Evolutionary conservation across 2,329 filamentous ascomycete species (phyloP), one percentile per base, ranked within the genome.

Genomic region (Penicillium glabrum): DNA sequence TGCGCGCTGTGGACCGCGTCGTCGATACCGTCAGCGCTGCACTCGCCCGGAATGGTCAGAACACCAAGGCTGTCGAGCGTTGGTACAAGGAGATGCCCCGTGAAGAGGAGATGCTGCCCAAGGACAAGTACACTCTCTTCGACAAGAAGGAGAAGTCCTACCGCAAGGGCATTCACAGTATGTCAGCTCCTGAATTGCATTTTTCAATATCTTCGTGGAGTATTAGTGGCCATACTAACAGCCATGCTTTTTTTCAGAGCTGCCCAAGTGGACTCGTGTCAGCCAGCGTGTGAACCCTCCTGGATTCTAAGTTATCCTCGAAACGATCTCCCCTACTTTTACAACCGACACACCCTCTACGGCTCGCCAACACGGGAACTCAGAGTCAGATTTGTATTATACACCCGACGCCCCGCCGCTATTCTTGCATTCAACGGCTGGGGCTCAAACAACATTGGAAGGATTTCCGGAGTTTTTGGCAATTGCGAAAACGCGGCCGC

Each of bases 91-190:
- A 96, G 77, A 99, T 99, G 95, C 95, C 95, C 23, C 89, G 86
- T 26, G 95, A 99, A 82, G 84, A 86, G 70, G 92, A 98, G 82
- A 99, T 99, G 95, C 74, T 96, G 74, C 89, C 95, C 46, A 89
- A 86, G 77, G 95, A 99, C 80, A 99, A 99, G 80, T 99, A 99
- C 80, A 96, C 91, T 27, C 89, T 99, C 70, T 99, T 98, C 77
- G 93, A 96, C 77, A 88, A 93, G 68, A 97, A 98, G 78, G 92
- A 90, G 75, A 96, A 93, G 86, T 88, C 86, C 68, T 99, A 98
- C 76, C 84, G 95, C 73, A 99, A 99, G 86, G 91, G 92, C 54
- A 93, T 99, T 75, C 93, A 98, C 79, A 98, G 93, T 96, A 83
- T 68, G 91, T 86, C 55, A 27, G 43, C n/a, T 13, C 41, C 45